These are phyloP conservation scores for Penicillium polonicum DNA, from an alignment of 2,329 filamentous ascomycete genomes.

Conservation along the genomic window DNA sequence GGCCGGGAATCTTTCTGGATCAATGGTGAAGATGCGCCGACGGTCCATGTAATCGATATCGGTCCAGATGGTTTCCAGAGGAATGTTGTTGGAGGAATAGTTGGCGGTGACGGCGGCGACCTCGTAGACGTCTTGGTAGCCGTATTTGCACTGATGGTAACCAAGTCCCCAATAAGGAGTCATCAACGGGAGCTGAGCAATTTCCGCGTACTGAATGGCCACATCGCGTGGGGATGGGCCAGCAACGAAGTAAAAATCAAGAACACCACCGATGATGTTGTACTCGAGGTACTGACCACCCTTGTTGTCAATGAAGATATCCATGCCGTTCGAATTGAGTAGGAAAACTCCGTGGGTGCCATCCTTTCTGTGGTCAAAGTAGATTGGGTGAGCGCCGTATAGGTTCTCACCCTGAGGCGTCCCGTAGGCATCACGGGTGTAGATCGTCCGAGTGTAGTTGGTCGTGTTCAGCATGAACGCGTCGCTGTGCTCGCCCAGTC, in stretches of 20 bases:
- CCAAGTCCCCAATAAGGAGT: slow-evolving; percentile 61
- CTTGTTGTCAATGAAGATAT: slow-evolving; percentile 63
- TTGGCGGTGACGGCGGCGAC: slow-evolving; percentile 44
- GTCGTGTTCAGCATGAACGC: slow-evolving; percentile 62
- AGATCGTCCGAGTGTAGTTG: slow-evolving; percentile 63
- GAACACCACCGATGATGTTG: slow-evolving; percentile 67
- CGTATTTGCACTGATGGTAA: slow-evolving; percentile 61
- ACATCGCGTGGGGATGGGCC: slow-evolving; percentile 55
- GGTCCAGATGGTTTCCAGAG: slow-evolving; percentile 46
- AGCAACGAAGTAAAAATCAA: slow-evolving; percentile 64
- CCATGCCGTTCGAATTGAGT: slow-evolving; percentile 68
- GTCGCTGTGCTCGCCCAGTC: slow-evolving; percentile 70
- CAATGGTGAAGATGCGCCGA: slow-evolving; percentile 40
- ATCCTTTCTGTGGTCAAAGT: slow-evolving; percentile 61
- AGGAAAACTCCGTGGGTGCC: slow-evolving; percentile 62
- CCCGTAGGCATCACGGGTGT: slow-evolving; percentile 61
- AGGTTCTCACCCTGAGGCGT: slow-evolving; percentile 60
- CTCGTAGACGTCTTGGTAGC: slow-evolving; percentile 52
- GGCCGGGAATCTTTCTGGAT: slow-evolving; percentile 37
- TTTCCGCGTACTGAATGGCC: slow-evolving; percentile 53
- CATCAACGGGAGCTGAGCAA: slow-evolving; percentile 52
- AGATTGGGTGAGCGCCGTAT: slow-evolving; percentile 67
- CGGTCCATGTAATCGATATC: slow-evolving; percentile 44
- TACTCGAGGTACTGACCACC: slow-evolving; percentile 66
- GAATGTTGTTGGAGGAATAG: slow-evolving; percentile 40